Base-by-base conservation (phyloP, 2,329 filamentous ascomycete genomes). In the Aspergillus thermomutatus region DNA sequence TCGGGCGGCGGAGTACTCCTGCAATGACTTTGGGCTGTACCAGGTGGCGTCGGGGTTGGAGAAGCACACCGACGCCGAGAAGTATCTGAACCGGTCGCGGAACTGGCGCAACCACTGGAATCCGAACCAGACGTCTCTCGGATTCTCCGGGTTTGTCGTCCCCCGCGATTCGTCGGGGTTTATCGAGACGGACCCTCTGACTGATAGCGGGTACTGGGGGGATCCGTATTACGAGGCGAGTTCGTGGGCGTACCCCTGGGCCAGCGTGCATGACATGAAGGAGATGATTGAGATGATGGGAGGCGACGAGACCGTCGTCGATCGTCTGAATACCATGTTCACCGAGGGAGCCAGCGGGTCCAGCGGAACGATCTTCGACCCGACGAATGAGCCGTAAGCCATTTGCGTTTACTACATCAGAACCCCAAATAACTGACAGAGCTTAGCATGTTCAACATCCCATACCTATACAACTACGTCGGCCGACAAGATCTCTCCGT, bases 41-140 rank as follows among this genome's bases (percentile, higher is more conserved):
- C 83, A 87, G 66, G 84, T 91, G 10, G 88, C 88, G 3, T 70
- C 66, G 1, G 86, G 86, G 0, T 71, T 89, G 2, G 79, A 77
- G 1, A 80, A 81, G 49, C 55, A 64, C 0, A 72, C 73, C 1
- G 83, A 87, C 45, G 81, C 83, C 3, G 59, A 72, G 2, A 86
- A 79, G 53, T 90, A 90, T 62, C 76, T 89, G 26, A 75, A 80
- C 48, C 82, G 87, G 8, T 87, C 85, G 0, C 78, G 81, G 9
- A 87, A 89, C 64, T 91, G 88, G 88, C 80, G 84, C 17, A 89
- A 89, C 65, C 87, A 90, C 61, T 91, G 86, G 87, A 86, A 90
- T 67, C 67, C 80, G 0, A 69, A 82, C 49, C 79, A 84, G 47
- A 77, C 75, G 1, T 83, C 83, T 0, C 77, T 87, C 0, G 82